Evolutionary conservation across 169 alveolate species (phyloP).

Genomic region (Plasmodium coatneyi): DNA sequence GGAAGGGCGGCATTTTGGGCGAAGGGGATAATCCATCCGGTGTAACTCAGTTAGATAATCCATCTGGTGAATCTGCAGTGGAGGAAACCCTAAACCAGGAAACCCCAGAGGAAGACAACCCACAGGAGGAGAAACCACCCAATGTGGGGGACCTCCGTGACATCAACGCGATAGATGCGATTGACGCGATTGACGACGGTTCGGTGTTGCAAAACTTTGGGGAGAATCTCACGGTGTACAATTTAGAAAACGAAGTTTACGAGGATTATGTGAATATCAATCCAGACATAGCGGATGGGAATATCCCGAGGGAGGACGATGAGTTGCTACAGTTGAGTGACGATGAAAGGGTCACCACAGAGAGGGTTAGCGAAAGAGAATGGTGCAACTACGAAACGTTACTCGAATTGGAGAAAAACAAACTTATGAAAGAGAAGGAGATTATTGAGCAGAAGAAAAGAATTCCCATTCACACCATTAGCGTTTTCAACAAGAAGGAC

Average conservation of each 20-base stretch:
- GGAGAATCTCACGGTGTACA: slow-evolving; percentile 24
- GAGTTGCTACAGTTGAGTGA: slow-evolving; percentile 45
- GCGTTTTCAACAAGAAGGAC: slow-evolving; percentile 21
- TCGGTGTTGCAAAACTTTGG: neutral
- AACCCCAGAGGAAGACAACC: no score
- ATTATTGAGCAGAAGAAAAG: slow-evolving; percentile 47
- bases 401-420: slow-evolving; percentile 29
- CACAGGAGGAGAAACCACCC: neutral
- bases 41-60: neutral
- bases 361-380: slow-evolving; percentile 3
- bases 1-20: slow-evolving; percentile 4
- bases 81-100: no score
- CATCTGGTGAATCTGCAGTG: neutral
- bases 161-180: neutral
- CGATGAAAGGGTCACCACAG: slow-evolving; percentile 12
- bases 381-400: slow-evolving; percentile 69
- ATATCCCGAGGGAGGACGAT: slow-evolving; percentile 14
- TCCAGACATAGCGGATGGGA: neutral
- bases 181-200: neutral
- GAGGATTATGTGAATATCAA: slow-evolving; percentile 19
- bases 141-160: neutral
- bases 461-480: slow-evolving; percentile 53
- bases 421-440: slow-evolving; percentile 41
- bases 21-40: neutral
- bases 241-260: slow-evolving; percentile 26